Base-by-base conservation (phyloP, 306 rosid species). In the Fragaria iinumae region DNA sequence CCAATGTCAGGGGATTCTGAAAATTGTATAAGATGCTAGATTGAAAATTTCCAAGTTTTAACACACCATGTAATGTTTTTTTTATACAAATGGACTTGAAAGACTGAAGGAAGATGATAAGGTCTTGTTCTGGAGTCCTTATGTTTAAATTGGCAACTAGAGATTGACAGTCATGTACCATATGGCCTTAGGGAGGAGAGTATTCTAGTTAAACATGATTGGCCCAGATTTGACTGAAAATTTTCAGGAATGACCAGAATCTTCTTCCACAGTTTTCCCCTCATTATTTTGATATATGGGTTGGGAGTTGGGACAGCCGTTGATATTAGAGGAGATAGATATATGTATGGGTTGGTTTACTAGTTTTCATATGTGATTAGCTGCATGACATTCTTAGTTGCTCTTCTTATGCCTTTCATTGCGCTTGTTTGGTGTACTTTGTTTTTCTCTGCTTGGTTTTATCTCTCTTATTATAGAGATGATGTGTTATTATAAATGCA, bases 401-500 rank as follows among this genome's bases (percentile, higher is more conserved):
- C 56, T 17, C 69, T 43, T 36, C n/a, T 18, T 60, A 27, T 1
- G 0, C 20, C 29, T 74, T 25, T 43, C 60, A 4, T 5, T 41
- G 68, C 29, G 14, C 49, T 25, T 14, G 64, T 43, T 27, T 60
- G 39, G 0, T 4, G 44, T 14, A 55, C 13, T 16, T 39, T 12
- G 17, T 2, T 20, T 3, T 32, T 45, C n/a, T 59, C 11, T 57
- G 12, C 21, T 39, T 74, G 29, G 59, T 60, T 74, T 43, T 21
- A 74, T 45, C 67, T 56, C 13, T 53, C 53, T 44, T 45, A 34
- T 45, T 45, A 62, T 62, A 32, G 55, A 20, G 25, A 60, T 74
- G 57, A 25, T 41, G 36, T 32, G 45, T 62, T 45, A 44, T 43
- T 60, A 17, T 81, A 25, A 62, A 73, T 81, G 76, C 89, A 95